Evolutionary conservation across 2,329 filamentous ascomycete genomes (phyloP), one percentile per base, ranked within the genome.

Genomic region (Aureobasidium pullulans): DNA sequence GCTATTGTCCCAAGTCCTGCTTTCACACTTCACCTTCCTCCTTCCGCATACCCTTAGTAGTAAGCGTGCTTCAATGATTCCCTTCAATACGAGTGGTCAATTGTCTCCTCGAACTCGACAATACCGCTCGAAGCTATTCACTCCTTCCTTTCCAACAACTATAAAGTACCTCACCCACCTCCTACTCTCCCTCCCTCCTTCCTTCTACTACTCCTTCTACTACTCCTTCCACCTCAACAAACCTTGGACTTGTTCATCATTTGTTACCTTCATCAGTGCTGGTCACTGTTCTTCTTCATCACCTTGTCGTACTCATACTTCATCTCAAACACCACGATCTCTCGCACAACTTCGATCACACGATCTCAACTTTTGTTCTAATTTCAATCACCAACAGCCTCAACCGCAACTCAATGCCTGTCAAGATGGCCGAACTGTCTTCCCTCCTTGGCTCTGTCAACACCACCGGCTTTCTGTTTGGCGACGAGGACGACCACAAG

Each of bases 341-440:
- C 31, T 46, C 11, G 32, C 39, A 36, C 31, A 32, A 28, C 31
- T 37, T 44, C 36, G n/a, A 42, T 37, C 31, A 47, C 29, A 40
- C 44, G 29, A 57, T 48, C 54, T 57, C 23, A 37, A 1, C 23
- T 34, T 28, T 6, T 31, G 37, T 50, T 16, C 53, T 61, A 36
- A 53, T 34, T 48, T 9, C 37, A 40, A 6, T 15, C 42, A 52
- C 66, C 57, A 52, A 23, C 66, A 95, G 90, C 65, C 80, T 87
- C 62, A 95, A 96, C 72, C 88, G 93, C 64, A 96, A 96, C 74
- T 96, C 93, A 4, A 92, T 96, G 88, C 93, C 93, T 34, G 88
- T 93, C 54, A 80, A 70, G 62, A 70, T 75, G 49, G 71, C 76
- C 43, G 77, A 79, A 59, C 68, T 77, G 42, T 70, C 71, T 43